phyloP scores from a whole-genome alignment of 495 filamentous ascomycete species.

The Aspergillus mulundensis region DNA sequence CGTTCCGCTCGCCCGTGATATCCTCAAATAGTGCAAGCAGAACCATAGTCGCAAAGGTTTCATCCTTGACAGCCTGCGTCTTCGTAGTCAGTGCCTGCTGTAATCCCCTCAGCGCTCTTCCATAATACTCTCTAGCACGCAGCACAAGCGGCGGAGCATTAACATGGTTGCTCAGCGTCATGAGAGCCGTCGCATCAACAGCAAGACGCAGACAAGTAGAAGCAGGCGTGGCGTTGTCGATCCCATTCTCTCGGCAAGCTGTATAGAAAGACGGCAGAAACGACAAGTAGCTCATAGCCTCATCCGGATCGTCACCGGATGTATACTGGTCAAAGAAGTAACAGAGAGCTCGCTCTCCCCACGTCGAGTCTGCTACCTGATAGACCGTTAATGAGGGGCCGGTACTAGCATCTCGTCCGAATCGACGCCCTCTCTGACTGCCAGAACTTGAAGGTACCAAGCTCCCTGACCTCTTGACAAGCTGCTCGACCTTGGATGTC shows the following conservation, averaged over 20 bases:
- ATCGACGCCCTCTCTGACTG: background rate
- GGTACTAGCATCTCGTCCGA: background rate
- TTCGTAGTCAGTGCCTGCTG: constrained; percentile 28
- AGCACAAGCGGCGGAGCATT: constrained; percentile 27
- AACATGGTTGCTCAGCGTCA: constrained; percentile 32
- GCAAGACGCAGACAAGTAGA: constrained; percentile 35
- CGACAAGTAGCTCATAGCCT: constrained; percentile 29
- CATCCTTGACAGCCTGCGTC: constrained; percentile 33
- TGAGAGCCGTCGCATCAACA: constrained; percentile 38
- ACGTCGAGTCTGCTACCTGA: constrained; percentile 29
- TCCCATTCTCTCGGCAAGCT: constrained; percentile 19
- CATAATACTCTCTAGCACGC: constrained; percentile 34
- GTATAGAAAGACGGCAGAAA: constrained; percentile 38
- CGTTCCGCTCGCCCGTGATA: constrained; percentile 38
- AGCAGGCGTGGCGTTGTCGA: constrained; percentile 15
- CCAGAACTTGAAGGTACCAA: constrained; percentile 5
- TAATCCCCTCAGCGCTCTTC: constrained; percentile 31
- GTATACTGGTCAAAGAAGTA: constrained; percentile 47
- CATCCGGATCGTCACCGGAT: constrained; percentile 18
- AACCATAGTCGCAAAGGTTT: constrained; percentile 40
- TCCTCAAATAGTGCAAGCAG: constrained; percentile 41
- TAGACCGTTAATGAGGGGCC: constrained; percentile 16
- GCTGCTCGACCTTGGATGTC: constrained; percentile 29
- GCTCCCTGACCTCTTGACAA: constrained; percentile 22
- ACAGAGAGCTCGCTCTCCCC: constrained; percentile 40